Base-by-base conservation (phyloP, 352 stramenopile genomes). In the Phytophthora syringae region DNA sequence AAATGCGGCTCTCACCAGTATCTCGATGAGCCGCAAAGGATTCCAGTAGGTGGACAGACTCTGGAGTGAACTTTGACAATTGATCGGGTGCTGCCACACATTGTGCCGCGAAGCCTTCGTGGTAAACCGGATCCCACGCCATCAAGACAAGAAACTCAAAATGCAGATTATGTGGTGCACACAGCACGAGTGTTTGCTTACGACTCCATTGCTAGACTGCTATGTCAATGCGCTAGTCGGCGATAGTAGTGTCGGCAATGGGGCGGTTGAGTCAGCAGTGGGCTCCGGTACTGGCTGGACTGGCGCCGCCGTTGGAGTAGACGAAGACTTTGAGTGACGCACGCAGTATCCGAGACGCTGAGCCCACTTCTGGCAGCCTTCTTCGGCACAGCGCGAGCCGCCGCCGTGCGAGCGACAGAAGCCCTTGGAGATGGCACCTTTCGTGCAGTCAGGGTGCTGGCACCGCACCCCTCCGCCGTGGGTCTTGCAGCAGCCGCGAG, bases 391-490 rank as follows among this genome's bases (percentile, higher is more conserved):
- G 25, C 88, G 85, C 21, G 79, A 88, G 1, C 89, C 89, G 13
- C 89, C 89, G 44, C 89, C 89, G 40, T 97, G 89, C 0, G 84
- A 74, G 21, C 88, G 89, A 64, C 89, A 97, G 34, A 93, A 77
- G 7, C 89, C 89, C 55, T 93, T 92, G 2, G 85, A 94, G 54
- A 95, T 93, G 36, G 88, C 88, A 2, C 88, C 89, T 63, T 96
- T 96, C 30, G 80, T 82, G 56, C 89, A 97, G 11, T 84, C 84
- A 4, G 72, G 72, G 13, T 80, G 67, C 65, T 93, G 84, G 68
- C 89, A 97, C n/a, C 84, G 85, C 22, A 93, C 86, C 25, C 89
- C 89, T 11, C 89, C 89, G 7, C 89, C 89, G 60, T 97, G 89
- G 2, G 86, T 94, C 69, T 94, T 95, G 70, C 89, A 97, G 42